Evolutionary conservation across 108 stramenopile genomes (phyloP), one percentile per base, ranked within the genome.

Genomic region (Phaeodactylum tricornutum): DNA sequence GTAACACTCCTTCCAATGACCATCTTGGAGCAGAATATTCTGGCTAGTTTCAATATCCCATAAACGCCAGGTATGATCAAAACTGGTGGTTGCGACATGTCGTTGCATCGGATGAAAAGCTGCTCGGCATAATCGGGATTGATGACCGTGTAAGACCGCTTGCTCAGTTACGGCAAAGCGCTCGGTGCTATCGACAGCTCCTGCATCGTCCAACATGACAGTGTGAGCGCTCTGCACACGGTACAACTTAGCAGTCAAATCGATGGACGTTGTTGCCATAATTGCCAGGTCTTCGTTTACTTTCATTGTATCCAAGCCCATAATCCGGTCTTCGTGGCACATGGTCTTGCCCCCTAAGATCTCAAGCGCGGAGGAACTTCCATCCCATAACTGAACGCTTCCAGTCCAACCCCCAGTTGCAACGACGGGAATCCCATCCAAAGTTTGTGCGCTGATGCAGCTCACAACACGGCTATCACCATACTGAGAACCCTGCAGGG

Each of bases 21-120:
- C 98, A 69, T 94, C 93, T 60, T 99, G 98, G 43, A 99, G 52
- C 12, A 97, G 64, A n/a, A 99, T 35, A 47, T 77, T 78, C 21
- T 69, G 54, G 14, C 88, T 85, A 19, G 88, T 92, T 62, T 94
- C 93, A 1, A 92, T 76, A 64, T 99, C 96, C 96, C 95, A 99
- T 16, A 99, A 79, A 32, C 98, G 62, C 98, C 98, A 99, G 3
- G 96, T 95, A 59, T 92, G 87, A 62, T 99, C 98, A 44, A 84
- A 95, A 54, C 90, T 87, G 6, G 95, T 92, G 1, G 94, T 96
- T 16, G 80, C 98, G 2, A 97, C 72, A 61, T 74, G 72, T 21
- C 62, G 50, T 31, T 95, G 91, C 30, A 61, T 29, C 1, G 98
- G 96, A 64, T 99, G 98, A 53, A 94, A 97, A 1, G 84, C 95